These are phyloP conservation scores for Plasmodium chabaudi DNA, from an alignment of 169 alveolate genomes.

Conservation along the genomic window DNA sequence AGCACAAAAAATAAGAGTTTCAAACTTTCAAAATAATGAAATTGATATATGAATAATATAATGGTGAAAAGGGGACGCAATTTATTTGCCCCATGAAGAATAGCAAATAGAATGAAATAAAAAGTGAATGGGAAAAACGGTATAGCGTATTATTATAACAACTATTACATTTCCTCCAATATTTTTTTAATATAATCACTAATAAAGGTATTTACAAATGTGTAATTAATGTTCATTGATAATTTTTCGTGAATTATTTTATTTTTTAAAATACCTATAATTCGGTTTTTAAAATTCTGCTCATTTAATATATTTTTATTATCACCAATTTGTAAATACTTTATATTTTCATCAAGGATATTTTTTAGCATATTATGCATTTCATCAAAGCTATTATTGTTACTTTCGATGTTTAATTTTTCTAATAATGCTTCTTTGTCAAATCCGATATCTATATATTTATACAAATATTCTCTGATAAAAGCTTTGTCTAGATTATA, in stretches of 20 bases:
- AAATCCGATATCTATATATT: conserved; percentile 48
- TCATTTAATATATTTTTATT: conserved; percentile 25
- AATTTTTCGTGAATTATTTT: conserved; percentile 13
- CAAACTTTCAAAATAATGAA: no score
- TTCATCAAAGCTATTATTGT: background rate
- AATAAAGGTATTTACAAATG: conserved; percentile 37
- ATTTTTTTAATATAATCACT: conserved; percentile 27
- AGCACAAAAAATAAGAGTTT: no score
- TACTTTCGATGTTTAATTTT: conserved; percentile 7
- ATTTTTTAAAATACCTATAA: conserved; percentile 49
- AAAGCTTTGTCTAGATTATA: conserved; percentile 49
- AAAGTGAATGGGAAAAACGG: no score
- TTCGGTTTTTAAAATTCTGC: conserved; percentile 74
- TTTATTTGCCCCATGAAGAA: no score
- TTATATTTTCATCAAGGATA: conserved; percentile 41
- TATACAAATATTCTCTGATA: conserved; percentile 14
- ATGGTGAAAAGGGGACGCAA: no score
- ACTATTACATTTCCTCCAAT: no score
- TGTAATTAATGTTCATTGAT: conserved; percentile 24
- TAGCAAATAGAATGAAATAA: no score
- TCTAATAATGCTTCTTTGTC: conserved; percentile 15
- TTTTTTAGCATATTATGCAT: conserved; percentile 23
- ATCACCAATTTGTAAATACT: conserved; percentile 25
- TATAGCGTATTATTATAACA: no score
- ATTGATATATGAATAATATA: no score